Percentiles rank a stretch among this genome's conserved stretches.
Conservation (phyloP, 1,284 basidiomycete genomes). For the Moesziomyces sp. region DNA sequence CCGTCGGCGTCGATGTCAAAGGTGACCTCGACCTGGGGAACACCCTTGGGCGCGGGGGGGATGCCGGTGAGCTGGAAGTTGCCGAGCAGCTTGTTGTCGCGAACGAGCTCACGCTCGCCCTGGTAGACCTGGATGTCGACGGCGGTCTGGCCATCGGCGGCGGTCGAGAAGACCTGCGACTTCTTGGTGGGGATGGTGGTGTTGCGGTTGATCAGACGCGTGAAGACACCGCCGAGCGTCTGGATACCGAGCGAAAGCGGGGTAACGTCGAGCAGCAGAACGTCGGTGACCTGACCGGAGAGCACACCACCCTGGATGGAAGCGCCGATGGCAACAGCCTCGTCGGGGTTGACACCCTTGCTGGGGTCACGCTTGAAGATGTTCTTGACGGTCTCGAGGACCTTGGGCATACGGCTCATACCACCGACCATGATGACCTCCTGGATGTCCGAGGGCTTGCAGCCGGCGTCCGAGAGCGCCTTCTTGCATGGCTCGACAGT, state of each 20-base stretch:
- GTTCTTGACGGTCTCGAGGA: slow-evolving; percentile 88
- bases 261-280: slow-evolving; percentile 94
- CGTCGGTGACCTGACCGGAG: slow-evolving; percentile 94
- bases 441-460: slow-evolving; percentile 91
- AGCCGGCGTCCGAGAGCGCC: slow-evolving; percentile 87
- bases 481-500: slow-evolving; percentile 98
- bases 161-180: slow-evolving; percentile 97
- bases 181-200: slow-evolving; percentile 99
- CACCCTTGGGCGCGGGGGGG: slow-evolving; percentile 95
- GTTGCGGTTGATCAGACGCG: slow-evolving; percentile 81
- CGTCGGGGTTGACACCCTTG: slow-evolving; percentile 98
- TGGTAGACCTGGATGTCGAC: slow-evolving; percentile 92
- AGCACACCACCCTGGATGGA: slow-evolving; percentile 95
- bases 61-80: slow-evolving; percentile 99
- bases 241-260: slow-evolving; percentile 94
- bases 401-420: slow-evolving; percentile 97
- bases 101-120: slow-evolving; percentile 95
- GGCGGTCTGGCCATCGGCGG: slow-evolving; percentile 79
- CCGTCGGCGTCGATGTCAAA: slow-evolving; percentile 98
- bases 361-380: slow-evolving; percentile 94
- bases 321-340: slow-evolving; percentile 92
- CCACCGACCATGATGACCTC: slow-evolving; percentile 98
- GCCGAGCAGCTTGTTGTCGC: slow-evolving; percentile 98
- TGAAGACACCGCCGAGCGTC: slow-evolving; percentile 99
- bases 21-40: slow-evolving; percentile 98